Evolutionary conservation across 345 rosid species (phyloP), one percentile per base, ranked within the genome.

Genomic region (Hirschfeldia incana): DNA sequence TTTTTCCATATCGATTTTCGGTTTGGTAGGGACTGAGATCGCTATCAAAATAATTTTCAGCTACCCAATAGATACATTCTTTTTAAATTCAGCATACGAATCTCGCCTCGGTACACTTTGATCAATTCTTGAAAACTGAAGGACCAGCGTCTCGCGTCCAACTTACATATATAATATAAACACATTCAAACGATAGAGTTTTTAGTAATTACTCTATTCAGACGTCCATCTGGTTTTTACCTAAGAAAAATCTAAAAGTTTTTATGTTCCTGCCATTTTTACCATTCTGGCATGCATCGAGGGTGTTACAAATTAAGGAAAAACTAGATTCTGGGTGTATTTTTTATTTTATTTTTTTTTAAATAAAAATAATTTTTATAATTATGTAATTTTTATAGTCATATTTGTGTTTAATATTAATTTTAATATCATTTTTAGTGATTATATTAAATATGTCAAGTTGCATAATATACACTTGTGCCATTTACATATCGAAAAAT

Each of bases 21-120:
- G 76, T 28, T 39, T 61, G 69, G 33, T 6, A 62, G 49, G 60
- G 69, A 73, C 68, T 73, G 60, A 42, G 69, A 62, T 59, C 61
- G 27, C 49, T 21, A 42, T 29, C 17, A 29, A 17, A 73, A 73
- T 62, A 42, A n/a, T 29, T 44, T 62, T 44, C 21, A 72, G 60
- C 17, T 73, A 73, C 60, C 55, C 60, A 61, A 44, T 59, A 26
- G 37, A 37, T 37, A 72, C 37, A 37, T 60, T 72, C 15, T 72
- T 71, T 21, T 13, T 72, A 26, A 13, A 26, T 28, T 60, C 15
- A 73, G 64, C 68, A 61, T 72, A 61, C 34, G 8, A 28, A 60
- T 60, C 34, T 60, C 67, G 58, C 28, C 34, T 60, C 67, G 58
- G 46, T 61, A 61, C 68, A 42, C 30, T 62, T 58, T 61, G 60